These are phyloP conservation scores for Capsicum pubescens DNA, from an alignment of 257 asterid species.

Conservation along the genomic window DNA sequence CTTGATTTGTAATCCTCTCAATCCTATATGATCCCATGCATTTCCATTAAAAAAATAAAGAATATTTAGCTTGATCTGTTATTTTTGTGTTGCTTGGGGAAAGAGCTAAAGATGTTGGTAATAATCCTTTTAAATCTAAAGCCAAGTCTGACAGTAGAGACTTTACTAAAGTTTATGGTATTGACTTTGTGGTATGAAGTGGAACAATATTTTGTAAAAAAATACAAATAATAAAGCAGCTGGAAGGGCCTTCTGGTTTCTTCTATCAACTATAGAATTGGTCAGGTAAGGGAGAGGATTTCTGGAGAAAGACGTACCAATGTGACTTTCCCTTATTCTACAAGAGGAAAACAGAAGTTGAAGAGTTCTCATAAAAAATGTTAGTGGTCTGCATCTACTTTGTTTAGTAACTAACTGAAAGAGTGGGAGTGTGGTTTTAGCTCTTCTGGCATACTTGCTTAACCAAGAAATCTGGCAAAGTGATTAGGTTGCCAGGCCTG, in stretches of 20 bases:
- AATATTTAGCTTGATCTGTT: neutral
- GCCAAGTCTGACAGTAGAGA: neutral
- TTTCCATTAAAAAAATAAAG: neutral
- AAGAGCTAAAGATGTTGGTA: neutral
- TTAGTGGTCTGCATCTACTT: neutral
- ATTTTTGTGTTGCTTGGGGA: constrained; percentile 3
- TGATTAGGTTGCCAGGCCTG: neutral
- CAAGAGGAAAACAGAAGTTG: neutral
- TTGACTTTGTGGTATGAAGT: neutral
- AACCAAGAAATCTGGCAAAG: neutral
- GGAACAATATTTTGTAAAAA: neutral
- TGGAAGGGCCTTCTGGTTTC: constrained; percentile 7
- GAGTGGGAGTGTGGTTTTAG: constrained; percentile 6
- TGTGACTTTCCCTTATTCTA: neutral
- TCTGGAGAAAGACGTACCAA: neutral
- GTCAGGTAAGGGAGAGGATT: neutral
- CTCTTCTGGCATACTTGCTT: neutral
- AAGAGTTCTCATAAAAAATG: neutral
- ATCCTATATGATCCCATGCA: neutral
- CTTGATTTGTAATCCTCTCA: neutral
- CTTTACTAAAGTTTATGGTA: neutral
- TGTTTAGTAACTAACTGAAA: neutral
- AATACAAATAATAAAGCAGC: neutral
- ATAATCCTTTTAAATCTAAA: neutral
- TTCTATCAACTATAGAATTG: neutral